A percentile compares a stretch with the other conserved stretches of the same genome.
phyloP scores from a whole-genome alignment of 805 yeast genomes.

The Metschnikowia proteae region DNA sequence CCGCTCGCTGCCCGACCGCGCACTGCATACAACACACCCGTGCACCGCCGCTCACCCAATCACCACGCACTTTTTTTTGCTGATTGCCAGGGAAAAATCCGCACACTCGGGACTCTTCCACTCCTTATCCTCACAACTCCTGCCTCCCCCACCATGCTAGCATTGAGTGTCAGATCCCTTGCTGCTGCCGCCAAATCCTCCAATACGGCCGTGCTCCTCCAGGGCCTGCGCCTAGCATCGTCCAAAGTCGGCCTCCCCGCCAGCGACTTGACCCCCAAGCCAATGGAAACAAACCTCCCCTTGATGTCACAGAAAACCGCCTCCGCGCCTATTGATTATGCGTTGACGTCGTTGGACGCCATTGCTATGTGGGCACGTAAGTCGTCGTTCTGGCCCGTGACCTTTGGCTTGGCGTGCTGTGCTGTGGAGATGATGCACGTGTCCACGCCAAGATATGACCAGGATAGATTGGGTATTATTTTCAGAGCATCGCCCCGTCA shows the following conservation, averaged over 20 bases:
- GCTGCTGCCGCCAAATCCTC: slow-evolving; percentile 17
- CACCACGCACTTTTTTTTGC: slow-evolving; percentile 33
- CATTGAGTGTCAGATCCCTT: slow-evolving; percentile 26
- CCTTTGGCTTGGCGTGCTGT: slow-evolving; percentile 89
- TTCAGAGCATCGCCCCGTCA: slow-evolving; percentile 94
- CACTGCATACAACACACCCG: slow-evolving; percentile 10
- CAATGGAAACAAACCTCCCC: slow-evolving; percentile 64
- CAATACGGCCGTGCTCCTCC: not conserved
- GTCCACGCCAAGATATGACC: slow-evolving; percentile 87
- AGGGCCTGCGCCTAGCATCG: slow-evolving; percentile 20
- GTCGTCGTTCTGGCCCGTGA: slow-evolving; percentile 90
- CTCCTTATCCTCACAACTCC: not conserved
- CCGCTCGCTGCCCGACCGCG: too few species aligned
- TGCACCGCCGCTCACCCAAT: slow-evolving; percentile 26
- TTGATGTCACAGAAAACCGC: slow-evolving; percentile 60
- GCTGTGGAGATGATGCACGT: slow-evolving; percentile 96
- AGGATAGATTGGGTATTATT: slow-evolving; percentile 87
- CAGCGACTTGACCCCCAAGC: slow-evolving; percentile 47
- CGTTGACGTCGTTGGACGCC: slow-evolving; percentile 74
- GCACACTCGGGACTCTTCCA: slow-evolving; percentile 7
- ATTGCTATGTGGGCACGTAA: slow-evolving; percentile 89
- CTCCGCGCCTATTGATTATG: slow-evolving; percentile 65
- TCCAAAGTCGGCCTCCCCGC: slow-evolving; percentile 26
- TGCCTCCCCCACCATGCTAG: slow-evolving; percentile 20
- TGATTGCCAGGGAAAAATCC: slow-evolving; percentile 22